Evolutionary conservation across 83 land plant species (phyloP).

Genomic region (Picea abies): DNA sequence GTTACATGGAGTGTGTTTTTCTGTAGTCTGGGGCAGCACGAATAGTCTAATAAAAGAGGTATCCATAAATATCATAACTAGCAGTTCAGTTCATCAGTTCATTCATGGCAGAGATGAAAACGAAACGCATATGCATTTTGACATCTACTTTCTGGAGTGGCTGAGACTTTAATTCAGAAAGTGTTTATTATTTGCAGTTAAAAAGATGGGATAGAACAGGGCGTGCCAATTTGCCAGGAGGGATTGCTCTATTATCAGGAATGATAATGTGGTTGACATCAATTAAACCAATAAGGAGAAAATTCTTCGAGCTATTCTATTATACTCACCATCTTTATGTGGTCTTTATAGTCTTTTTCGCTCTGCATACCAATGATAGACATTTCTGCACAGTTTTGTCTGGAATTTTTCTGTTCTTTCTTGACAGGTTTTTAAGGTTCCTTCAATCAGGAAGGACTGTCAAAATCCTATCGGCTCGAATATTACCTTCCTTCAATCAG

Average conservation of each 20-base stretch:
- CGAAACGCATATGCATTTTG: no score
- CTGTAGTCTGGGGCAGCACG: slow-evolving; percentile 42
- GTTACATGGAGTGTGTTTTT: slow-evolving; percentile 49
- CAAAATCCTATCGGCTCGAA: not conserved
- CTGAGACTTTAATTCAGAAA: no score
- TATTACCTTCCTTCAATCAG: no score
- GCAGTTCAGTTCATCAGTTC: no score
- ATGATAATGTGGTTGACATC: slow-evolving; percentile 67
- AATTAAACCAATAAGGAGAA: slow-evolving; percentile 4
- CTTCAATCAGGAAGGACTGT: not conserved
- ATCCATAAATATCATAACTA: no score
- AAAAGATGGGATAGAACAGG: slow-evolving; percentile 58
- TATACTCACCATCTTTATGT: slow-evolving; percentile 71
- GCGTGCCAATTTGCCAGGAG: slow-evolving; percentile 53
- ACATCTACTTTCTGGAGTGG: no score
- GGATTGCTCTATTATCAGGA: slow-evolving; percentile 30
- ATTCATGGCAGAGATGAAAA: no score
- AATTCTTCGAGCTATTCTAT: slow-evolving; percentile 66
- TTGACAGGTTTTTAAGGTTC: no score
- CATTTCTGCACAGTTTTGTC: slow-evolving; percentile 48
- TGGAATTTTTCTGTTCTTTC: no score
- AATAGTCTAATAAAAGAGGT: slow-evolving; percentile 30
- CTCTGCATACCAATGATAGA: slow-evolving; percentile 52
- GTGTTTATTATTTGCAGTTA: slow-evolving; percentile 22
- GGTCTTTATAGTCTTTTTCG: slow-evolving; percentile 21